These are phyloP conservation scores for Fusarium robinianum DNA, from an alignment of 2,329 filamentous ascomycete species.

Conservation along the genomic window DNA sequence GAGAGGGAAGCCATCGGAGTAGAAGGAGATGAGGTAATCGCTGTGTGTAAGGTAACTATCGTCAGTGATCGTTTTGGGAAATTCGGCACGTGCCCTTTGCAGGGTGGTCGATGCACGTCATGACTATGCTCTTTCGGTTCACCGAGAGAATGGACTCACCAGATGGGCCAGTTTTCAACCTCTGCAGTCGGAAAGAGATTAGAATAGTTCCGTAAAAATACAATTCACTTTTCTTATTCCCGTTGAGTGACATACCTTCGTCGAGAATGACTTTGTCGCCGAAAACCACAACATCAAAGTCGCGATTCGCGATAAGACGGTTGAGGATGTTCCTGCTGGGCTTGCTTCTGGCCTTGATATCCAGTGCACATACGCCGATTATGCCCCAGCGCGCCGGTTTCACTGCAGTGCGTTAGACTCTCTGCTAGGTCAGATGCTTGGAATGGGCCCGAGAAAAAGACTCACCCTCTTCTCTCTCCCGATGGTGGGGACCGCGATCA, in stretches of 20 bases:
- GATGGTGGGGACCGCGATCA: constrained; percentile 61
- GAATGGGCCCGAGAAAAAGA: constrained; percentile 8
- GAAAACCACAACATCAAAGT: constrained; percentile 97
- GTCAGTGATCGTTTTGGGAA: constrained; percentile 31
- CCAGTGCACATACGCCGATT: constrained; percentile 93
- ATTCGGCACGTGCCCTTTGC: constrained; percentile 35
- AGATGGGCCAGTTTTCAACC: constrained; percentile 94
- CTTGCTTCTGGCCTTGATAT: constrained; percentile 95
- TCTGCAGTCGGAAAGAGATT: constrained; percentile 49
- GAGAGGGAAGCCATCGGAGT: constrained; percentile 94
- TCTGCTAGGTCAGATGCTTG: not conserved
- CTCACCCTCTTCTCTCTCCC: constrained; percentile 62
- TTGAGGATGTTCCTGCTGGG: constrained; percentile 96
- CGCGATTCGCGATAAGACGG: constrained; percentile 82
- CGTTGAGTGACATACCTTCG: constrained; percentile 61
- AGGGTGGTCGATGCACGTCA: constrained; percentile 30
- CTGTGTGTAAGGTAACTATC: constrained; percentile 40
- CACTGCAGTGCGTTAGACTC: constrained; percentile 42
- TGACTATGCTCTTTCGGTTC: constrained; percentile 43
- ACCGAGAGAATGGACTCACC: constrained; percentile 55
- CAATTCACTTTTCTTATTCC: not conserved
- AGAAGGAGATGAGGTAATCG: constrained; percentile 97
- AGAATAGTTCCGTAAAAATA: constrained; percentile 14
- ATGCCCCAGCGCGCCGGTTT: constrained; percentile 66
- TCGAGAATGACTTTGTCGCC: constrained; percentile 98